These are phyloP conservation scores for Tricholoma sp. DNA, from an alignment of 768 basidiomycete genomes.

Conservation along the genomic window DNA sequence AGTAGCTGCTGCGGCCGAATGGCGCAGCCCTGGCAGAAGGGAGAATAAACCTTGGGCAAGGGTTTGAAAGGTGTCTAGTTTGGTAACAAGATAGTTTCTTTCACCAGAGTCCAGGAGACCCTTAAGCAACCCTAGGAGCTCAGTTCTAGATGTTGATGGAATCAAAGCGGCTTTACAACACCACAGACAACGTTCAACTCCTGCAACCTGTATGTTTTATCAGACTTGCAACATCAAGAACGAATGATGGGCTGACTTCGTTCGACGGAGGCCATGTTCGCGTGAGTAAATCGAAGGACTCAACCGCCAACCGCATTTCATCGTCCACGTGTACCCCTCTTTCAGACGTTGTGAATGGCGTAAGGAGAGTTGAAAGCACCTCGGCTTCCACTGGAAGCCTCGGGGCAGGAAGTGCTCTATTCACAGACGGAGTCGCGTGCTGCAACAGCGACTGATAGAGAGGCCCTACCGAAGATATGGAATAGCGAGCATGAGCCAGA, in stretches of 20 bases:
- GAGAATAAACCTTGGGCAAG: constrained; percentile 48
- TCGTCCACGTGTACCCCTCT: constrained; percentile 35
- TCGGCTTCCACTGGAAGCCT: constrained; percentile 52
- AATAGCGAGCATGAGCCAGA: constrained; percentile 19
- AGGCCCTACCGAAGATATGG: constrained; percentile 34
- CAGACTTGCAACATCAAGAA: neutral
- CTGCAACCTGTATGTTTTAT: constrained; percentile 27
- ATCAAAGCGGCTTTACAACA: constrained; percentile 58
- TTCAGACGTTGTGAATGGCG: constrained; percentile 44
- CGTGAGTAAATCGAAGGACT: constrained; percentile 53
- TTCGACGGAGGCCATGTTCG: constrained; percentile 53
- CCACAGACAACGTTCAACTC: constrained; percentile 63
- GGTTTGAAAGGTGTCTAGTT: constrained; percentile 43
- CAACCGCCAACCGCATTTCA: constrained; percentile 52
- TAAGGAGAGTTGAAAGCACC: constrained; percentile 53
- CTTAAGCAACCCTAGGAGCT: constrained; percentile 47
- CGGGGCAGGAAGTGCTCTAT: constrained; percentile 21
- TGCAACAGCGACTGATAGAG: constrained; percentile 44
- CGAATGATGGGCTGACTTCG: constrained; percentile 39
- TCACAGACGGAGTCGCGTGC: constrained; percentile 30
- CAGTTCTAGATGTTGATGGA: constrained; percentile 36
- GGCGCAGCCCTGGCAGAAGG: constrained; percentile 38
- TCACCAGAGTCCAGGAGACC: constrained; percentile 40
- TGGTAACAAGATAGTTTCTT: constrained; percentile 34
- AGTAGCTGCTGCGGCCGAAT: constrained; percentile 10